Conservation (phyloP, 108 stramenopile genomes). For the Bacterosira constricta region DNA sequence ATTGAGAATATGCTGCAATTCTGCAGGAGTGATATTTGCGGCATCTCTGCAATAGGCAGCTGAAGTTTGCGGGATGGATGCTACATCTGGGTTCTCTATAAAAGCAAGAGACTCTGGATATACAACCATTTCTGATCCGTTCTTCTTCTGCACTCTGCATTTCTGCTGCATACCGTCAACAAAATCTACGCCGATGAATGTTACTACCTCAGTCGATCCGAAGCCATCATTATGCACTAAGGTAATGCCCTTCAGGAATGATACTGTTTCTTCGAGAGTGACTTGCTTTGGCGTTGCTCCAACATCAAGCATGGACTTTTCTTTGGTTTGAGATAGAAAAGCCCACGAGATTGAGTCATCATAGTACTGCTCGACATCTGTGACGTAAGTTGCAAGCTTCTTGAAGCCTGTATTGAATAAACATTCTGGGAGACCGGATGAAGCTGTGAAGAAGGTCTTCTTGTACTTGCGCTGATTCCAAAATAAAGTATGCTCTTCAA, state of each 20-base stretch:
- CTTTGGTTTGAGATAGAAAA: neutral
- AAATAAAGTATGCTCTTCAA: neutral
- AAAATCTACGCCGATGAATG: neutral
- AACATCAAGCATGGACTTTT: neutral
- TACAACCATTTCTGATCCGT: neutral
- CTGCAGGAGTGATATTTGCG: neutral
- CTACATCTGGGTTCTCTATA: conserved; percentile 15
- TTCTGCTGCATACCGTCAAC: neutral
- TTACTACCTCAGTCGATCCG: neutral
- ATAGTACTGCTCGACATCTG: neutral
- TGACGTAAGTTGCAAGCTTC: neutral
- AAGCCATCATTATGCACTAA: conserved; percentile 5
- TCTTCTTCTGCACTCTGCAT: neutral
- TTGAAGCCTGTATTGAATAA: conserved; percentile 4
- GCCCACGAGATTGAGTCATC: conserved; percentile 4
- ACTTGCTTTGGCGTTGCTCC: neutral
- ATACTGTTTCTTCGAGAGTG: neutral
- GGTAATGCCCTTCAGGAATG: neutral
- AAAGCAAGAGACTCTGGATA: neutral
- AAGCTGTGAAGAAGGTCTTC: neutral
- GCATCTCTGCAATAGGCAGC: conserved; percentile 6
- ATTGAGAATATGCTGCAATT: neutral
- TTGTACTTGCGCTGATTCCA: neutral
- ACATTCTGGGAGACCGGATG: neutral
- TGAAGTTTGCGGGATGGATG: conserved; percentile 2